Evolutionary conservation across 2,329 filamentous ascomycete genomes (phyloP).

Genomic region (Aulographum hederae): DNA sequence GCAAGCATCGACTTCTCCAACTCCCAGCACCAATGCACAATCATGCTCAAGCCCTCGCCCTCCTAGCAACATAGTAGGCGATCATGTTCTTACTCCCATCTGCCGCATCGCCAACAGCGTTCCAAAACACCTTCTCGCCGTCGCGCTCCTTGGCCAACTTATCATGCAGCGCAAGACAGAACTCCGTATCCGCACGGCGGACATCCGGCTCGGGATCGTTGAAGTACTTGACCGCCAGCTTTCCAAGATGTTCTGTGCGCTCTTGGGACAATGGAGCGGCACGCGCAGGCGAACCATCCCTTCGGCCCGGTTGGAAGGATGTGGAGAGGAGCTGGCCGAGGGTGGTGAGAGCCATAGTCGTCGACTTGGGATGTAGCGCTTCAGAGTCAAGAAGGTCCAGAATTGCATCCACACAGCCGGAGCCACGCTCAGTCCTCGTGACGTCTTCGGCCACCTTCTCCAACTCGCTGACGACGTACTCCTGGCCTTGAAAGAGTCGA

Average conservation of each 20-base stretch:
- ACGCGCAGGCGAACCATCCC: constrained; percentile 12
- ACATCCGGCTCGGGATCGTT: constrained; percentile 21
- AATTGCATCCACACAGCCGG: constrained; percentile 27
- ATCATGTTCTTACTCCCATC: constrained; percentile 62
- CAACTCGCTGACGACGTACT: constrained; percentile 56
- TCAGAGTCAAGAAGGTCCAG: constrained; percentile 10
- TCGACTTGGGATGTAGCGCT: constrained; percentile 10
- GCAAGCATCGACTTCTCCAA: no score
- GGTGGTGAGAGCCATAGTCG: constrained; percentile 20
- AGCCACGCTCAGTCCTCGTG: constrained; percentile 23
- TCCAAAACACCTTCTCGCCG: constrained; percentile 42
- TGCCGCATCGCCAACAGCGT: constrained; percentile 33
- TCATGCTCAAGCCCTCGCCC: constrained; percentile 30
- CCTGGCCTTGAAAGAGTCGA: constrained; percentile 45
- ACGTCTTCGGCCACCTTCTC: constrained; percentile 58
- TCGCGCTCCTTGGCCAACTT: constrained; percentile 30
- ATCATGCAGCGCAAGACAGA: constrained; percentile 56
- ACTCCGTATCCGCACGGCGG: constrained; percentile 55
- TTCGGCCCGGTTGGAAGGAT: not conserved
- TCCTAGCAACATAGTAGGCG: constrained; percentile 65
- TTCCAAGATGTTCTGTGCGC: constrained; percentile 19
- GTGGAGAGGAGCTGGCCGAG: constrained; percentile 17
- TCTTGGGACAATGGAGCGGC: constrained; percentile 13
- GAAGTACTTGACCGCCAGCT: constrained; percentile 18
- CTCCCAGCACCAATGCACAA: no score